Evolutionary conservation across 2,329 filamentous ascomycete species (phyloP), one percentile per base, ranked within the genome.

Genomic region (Paracamarosporium sp.): DNA sequence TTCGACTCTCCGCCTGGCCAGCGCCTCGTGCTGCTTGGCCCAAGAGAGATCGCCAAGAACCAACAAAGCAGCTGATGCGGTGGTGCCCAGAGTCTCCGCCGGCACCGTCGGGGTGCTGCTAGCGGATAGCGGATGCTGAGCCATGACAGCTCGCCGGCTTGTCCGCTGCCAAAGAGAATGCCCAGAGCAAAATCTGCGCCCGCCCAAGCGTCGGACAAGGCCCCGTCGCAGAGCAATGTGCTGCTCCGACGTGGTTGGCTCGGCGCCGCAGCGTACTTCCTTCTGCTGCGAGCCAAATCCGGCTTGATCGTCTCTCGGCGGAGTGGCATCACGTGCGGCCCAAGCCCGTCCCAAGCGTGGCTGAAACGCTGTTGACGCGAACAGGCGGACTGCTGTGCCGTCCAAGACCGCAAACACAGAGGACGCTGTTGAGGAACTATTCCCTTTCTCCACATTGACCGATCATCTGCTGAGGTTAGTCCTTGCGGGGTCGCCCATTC

Each of bases 361-460:
- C 68, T 71, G 70, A 70, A 72, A 71, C 70, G 17, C 13, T 30
- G 48, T 47, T 47, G 59, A 47, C 13, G 52, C 52, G 40, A n/a
- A n/a, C 28, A 53, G 45, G 33, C 35, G 20, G 22, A 20, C 53
- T 54, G 22, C 33, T 28, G n/a, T 22, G 33, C n/a, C 30, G 31
- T 5, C n/a, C 13, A 31, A 11, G 5, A 30, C 12, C 17, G 22
- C 2, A n/a, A n/a, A 15, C 17, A 6, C 22, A 33, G 17, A 20
- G 17, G n/a, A 15, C 13, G 17, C 2, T 38, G 20, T 38, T 8
- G 12, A 22, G 28, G 11, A n/a, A 8, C 22, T 12, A 17, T 31
- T 15, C 22, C 27, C 28, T 12, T 30, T 33, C 28, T 31, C 36
- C 38, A 44, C 28, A 20, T 28, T 30, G 7, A 22, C 25, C 36